A percentile compares a stretch with the other conserved stretches of the same genome.
Conservation (phyloP, 306 rosid genomes). For the Quercus gilva region DNA sequence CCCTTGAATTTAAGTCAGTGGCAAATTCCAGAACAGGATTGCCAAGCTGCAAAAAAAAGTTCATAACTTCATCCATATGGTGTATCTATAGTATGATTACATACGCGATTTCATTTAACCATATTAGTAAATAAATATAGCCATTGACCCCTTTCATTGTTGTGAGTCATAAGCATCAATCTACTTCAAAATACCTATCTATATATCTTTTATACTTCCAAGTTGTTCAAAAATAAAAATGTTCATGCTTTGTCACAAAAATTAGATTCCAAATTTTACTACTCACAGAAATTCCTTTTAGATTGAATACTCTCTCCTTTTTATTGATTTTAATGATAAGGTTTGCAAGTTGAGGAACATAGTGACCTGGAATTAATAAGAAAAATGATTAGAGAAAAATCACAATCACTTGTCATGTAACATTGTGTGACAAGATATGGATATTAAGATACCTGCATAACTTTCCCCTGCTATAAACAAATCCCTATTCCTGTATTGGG, state of each 20-base stretch:
- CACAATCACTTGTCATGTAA: constrained; percentile 1
- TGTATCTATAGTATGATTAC: too few relatives aligned
- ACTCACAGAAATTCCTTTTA: constrained; percentile 78
- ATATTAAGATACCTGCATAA: constrained; percentile 55
- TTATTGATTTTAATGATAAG: constrained; percentile 55
- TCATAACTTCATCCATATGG: too few relatives aligned
- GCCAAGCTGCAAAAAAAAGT: constrained; percentile 37
- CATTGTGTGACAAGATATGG: constrained; percentile 6
- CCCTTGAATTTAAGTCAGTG: constrained; percentile 57
- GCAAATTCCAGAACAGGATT: constrained; percentile 58
- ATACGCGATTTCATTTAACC: too few relatives aligned
- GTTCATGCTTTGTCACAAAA: background rate
- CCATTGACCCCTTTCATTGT: too few relatives aligned
- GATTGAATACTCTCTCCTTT: constrained; percentile 49
- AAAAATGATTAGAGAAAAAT: constrained; percentile 3
- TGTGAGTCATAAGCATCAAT: too few relatives aligned
- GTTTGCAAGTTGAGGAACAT: constrained; percentile 77
- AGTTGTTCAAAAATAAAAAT: too few relatives aligned
- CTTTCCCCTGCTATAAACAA: constrained; percentile 72
- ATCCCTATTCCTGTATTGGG: constrained; percentile 52
- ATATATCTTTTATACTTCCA: too few relatives aligned
- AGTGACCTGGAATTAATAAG: constrained; percentile 52
- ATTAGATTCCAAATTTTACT: constrained; percentile 3
- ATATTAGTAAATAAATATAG: too few relatives aligned
- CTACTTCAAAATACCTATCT: too few relatives aligned